Percentiles rank a stretch among this genome's conserved stretches.
These are phyloP conservation scores for Chrysosporium queenslandicum DNA, from an alignment of 2,329 filamentous ascomycete species.

Conservation along the genomic window DNA sequence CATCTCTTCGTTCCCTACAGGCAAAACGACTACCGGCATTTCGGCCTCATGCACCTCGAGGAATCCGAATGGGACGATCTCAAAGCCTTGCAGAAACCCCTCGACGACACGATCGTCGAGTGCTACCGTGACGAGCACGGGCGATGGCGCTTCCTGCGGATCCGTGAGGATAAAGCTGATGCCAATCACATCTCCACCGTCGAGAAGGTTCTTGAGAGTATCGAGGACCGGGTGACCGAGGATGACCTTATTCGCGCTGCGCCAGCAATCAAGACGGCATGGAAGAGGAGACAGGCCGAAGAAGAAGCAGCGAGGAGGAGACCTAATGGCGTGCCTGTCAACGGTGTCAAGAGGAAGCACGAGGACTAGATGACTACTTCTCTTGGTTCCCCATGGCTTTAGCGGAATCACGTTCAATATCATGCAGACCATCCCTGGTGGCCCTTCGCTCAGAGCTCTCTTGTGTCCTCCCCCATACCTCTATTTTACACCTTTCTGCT, in stretches of 20 bases:
- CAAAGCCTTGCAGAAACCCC: conserved; percentile 60
- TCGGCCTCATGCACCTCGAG: conserved; percentile 58
- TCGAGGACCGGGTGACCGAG: conserved; percentile 73
- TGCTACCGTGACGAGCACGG: conserved; percentile 67
- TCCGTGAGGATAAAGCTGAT: conserved; percentile 84
- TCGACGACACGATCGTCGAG: conserved; percentile 85
- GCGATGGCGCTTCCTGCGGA: conserved; percentile 77
- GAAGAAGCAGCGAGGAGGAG: conserved; percentile 17
- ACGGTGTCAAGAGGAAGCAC: conserved; percentile 34
- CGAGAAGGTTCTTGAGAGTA: conserved; percentile 77
- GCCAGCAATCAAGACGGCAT: conserved; percentile 62
- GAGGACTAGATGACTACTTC: conserved; percentile 25
- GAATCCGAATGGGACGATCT: conserved; percentile 73
- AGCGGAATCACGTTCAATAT: not conserved
- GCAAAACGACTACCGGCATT: conserved; percentile 54
- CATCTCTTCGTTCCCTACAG: conserved; percentile 62
- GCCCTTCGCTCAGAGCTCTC: not conserved
- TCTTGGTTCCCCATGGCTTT: not conserved
- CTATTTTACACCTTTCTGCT: not conserved
- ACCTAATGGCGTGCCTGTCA: conserved; percentile 21
- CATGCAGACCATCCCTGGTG: not conserved
- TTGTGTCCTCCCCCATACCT: not conserved
- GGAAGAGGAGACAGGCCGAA: conserved; percentile 56
- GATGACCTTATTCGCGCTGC: conserved; percentile 65
- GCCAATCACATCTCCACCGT: conserved; percentile 83